These are phyloP conservation scores for Populus ilicifolia DNA, from an alignment of 345 rosid species.

Conservation along the genomic window DNA sequence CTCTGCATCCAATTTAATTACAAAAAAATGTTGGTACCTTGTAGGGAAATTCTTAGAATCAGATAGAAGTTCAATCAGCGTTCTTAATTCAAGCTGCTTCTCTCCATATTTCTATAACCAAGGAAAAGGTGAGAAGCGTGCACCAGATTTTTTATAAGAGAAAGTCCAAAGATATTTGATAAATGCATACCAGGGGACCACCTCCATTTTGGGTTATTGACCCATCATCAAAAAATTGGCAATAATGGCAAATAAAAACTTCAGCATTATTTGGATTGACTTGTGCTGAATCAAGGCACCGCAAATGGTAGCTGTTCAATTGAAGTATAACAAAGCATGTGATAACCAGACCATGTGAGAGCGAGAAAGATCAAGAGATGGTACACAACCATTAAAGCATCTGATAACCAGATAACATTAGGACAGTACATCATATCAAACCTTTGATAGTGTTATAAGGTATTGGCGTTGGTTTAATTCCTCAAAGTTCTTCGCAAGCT, in stretches of 20 bases:
- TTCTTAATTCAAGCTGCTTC: slow-evolving; percentile 34
- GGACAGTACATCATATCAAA: too few species aligned
- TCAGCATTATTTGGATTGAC: slow-evolving; percentile 20
- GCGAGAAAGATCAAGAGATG: neutral
- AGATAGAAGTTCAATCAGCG: slow-evolving; percentile 38
- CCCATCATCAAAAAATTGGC: slow-evolving; percentile 32
- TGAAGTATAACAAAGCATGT: slow-evolving; percentile 11
- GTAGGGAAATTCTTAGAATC: slow-evolving; percentile 38
- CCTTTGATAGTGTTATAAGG: too few species aligned
- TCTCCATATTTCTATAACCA: slow-evolving; percentile 37
- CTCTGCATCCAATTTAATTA: too few species aligned
- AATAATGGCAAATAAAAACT: slow-evolving; percentile 41
- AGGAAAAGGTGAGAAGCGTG: slow-evolving; percentile 11
- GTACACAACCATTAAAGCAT: neutral
- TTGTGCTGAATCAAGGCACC: slow-evolving; percentile 37
- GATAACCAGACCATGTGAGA: neutral
- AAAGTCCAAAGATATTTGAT: slow-evolving; percentile 2
- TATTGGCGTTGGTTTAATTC: too few species aligned
- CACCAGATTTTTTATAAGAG: slow-evolving; percentile 11
- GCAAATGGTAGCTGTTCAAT: slow-evolving; percentile 57
- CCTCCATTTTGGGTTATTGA: slow-evolving; percentile 22
- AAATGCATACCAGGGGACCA: slow-evolving; percentile 40
- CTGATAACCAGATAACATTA: neutral
- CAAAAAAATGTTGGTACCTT: slow-evolving; percentile 31
- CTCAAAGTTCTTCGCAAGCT: too few species aligned